Evolutionary conservation across 1,284 basidiomycete genomes (phyloP).

Genomic region (Leccinum variabile): DNA sequence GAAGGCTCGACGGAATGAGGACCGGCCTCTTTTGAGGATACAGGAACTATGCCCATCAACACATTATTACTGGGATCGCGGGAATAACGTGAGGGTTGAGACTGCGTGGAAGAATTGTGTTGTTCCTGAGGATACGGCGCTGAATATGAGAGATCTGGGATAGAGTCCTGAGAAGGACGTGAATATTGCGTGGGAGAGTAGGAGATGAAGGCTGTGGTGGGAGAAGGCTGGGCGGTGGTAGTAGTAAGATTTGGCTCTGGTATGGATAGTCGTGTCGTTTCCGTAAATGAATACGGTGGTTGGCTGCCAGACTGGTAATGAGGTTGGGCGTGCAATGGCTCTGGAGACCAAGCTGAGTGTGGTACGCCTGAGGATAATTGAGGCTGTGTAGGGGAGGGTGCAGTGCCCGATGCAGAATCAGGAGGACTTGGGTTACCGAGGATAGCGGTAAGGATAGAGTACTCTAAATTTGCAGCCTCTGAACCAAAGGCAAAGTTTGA

Average conservation of each 20-base stretch:
- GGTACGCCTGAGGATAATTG: slow-evolving; percentile 37
- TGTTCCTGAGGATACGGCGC: slow-evolving; percentile 34
- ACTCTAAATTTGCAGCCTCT: slow-evolving; percentile 88
- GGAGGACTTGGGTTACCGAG: slow-evolving; percentile 74
- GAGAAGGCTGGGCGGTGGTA: slow-evolving; percentile 37
- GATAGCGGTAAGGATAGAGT: slow-evolving; percentile 90
- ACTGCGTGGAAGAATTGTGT: slow-evolving; percentile 32
- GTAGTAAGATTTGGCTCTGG: slow-evolving; percentile 39
- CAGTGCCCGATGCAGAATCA: slow-evolving; percentile 47
- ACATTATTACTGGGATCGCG: slow-evolving; percentile 43
- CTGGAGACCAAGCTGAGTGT: slow-evolving; percentile 48
- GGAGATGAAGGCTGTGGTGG: slow-evolving; percentile 33
- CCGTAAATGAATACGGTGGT: slow-evolving; percentile 30
- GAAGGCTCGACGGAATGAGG: slow-evolving; percentile 33
- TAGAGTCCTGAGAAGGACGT: slow-evolving; percentile 46
- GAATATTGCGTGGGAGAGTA: slow-evolving; percentile 42
- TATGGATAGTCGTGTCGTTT: slow-evolving; percentile 40
- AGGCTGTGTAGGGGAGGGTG: slow-evolving; percentile 44
- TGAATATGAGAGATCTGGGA: slow-evolving; percentile 35
- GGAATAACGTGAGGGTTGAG: slow-evolving; percentile 51
- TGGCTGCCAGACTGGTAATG: slow-evolving; percentile 24
- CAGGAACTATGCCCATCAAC: slow-evolving; percentile 14
- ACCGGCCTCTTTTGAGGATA: slow-evolving; percentile 30
- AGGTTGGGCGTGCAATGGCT: slow-evolving; percentile 36
- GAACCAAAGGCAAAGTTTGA: slow-evolving; percentile 73